Base-by-base conservation (phyloP, 176 grass and related monocot species). In the Triticum urartu region DNA sequence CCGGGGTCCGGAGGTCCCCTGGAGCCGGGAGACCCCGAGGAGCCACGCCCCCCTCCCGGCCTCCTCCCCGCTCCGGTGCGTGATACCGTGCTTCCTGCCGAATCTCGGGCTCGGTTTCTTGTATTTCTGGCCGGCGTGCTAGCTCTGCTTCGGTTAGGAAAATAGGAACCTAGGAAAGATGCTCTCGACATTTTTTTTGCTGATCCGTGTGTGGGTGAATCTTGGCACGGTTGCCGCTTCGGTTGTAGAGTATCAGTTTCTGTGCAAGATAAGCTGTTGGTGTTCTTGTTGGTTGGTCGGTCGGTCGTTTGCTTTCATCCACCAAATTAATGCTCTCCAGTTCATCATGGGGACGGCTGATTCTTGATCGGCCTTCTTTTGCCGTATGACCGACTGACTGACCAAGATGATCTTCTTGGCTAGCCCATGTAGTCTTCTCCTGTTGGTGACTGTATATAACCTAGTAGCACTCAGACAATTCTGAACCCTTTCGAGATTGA, bases 11-110 rank as follows among this genome's bases (percentile, higher is more conserved):
- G 36, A 78, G 75, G 67, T 32, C 69, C 56, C 56, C 56, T 7
- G 56, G 56, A 6, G 42, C 50, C 50, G 50, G 50, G 50, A 5
- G 40, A 39, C 3, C 79, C 66, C 32, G 18, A 33, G 65, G 61
- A 81, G 61, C 83, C 3, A 48, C 47, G 35, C 48, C 77, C 48
- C 54, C 79, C 22, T 72, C 7, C 11, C 76, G 84, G 75, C 47
- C 48, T 52, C 47, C 48, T 52, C 39, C 61, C 82, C 20, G 42
- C 5, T 11, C 83, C 86, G 79, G 88, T 86, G 63, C 62, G 4
- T 3, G 62, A 15, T 86, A 18, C 28, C 47, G 32, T 17, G 2
- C 15, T 68, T 80, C 82, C 67, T 59, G 59, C 22, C 4, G 21
- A 15, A 68, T 14, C 15, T 2, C 60, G 2, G 25, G 69, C 12